Conservation (phyloP, 129 eudicot species). For the Flaveria linearis region DNA sequence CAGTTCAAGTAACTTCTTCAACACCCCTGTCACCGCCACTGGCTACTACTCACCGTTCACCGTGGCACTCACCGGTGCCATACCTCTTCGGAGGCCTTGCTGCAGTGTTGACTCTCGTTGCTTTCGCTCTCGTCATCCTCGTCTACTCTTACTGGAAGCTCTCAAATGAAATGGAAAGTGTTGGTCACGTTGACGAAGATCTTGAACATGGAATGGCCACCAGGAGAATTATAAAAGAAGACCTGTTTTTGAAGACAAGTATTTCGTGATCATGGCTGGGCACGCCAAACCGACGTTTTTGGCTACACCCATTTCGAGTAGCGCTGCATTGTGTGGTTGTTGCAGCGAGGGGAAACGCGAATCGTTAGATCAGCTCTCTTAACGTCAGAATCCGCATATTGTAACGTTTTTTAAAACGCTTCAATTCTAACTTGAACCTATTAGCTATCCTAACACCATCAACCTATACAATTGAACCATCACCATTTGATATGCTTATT, state of each 20-base stretch:
- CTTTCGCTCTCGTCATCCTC: conserved; percentile 63
- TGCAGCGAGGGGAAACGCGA: too few species aligned
- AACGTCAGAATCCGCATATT: too few species aligned
- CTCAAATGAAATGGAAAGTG: conserved; percentile 35
- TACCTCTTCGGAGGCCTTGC: conserved; percentile 79
- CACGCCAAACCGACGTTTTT: conserved; percentile 54
- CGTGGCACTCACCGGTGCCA: conserved; percentile 79
- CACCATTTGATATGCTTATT: too few species aligned
- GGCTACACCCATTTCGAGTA: conserved; percentile 49
- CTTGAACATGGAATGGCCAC: conserved; percentile 39
- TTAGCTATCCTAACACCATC: too few species aligned
- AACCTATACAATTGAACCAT: too few species aligned
- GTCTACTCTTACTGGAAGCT: conserved; percentile 76
- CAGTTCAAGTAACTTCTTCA: conserved; percentile 17
- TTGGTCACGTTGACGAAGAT: conserved; percentile 31
- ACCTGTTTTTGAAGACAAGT: conserved; percentile 50
- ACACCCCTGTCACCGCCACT: conserved; percentile 29
- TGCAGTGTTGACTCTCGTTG: conserved; percentile 66
- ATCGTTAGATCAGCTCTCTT: too few species aligned
- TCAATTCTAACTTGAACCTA: too few species aligned
- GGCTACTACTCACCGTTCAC: conserved; percentile 36
- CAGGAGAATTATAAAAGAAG: conserved; percentile 18
- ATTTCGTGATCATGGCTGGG: conserved; percentile 68
- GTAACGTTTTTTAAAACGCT: too few species aligned
- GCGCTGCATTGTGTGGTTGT: too few species aligned